Evolutionary conservation across 2,329 filamentous ascomycete species (phyloP).

Genomic region (Sporothrix variecibatus): DNA sequence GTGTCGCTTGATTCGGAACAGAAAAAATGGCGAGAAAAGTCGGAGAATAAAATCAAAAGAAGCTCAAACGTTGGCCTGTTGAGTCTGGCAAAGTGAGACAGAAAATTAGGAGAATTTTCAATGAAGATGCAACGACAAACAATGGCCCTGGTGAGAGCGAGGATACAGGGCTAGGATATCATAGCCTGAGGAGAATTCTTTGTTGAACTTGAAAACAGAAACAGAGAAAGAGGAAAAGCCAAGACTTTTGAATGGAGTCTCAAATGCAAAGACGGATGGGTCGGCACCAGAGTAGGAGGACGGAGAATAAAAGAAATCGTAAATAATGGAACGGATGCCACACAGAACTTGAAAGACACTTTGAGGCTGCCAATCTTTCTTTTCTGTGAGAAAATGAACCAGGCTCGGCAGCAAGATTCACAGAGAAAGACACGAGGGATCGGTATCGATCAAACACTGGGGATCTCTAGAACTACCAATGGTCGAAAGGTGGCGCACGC

Average conservation of each 20-base stretch:
- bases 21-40: background rate
- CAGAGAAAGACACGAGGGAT: background rate
- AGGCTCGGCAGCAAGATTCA: constrained; percentile 6
- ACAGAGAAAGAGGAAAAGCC: background rate
- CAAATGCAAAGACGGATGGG: background rate
- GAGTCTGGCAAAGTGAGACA: background rate
- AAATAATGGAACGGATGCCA: background rate
- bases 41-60: constrained; percentile 1
- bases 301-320: background rate
- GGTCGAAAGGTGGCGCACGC: background rate
- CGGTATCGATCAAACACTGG: constrained; percentile 17
- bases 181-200: background rate
- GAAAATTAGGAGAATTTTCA: background rate
- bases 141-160: background rate
- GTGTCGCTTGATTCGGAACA: background rate
- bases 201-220: background rate
- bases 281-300: background rate
- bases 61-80: background rate
- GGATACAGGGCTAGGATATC: background rate
- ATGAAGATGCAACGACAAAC: background rate
- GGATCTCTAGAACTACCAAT: background rate
- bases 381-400: background rate
- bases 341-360: background rate
- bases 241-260: constrained; percentile 16
- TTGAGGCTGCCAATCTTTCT: background rate